phyloP scores from a whole-genome alignment of 208 protist species.

The Trypanosomatidae sp. region DNA sequence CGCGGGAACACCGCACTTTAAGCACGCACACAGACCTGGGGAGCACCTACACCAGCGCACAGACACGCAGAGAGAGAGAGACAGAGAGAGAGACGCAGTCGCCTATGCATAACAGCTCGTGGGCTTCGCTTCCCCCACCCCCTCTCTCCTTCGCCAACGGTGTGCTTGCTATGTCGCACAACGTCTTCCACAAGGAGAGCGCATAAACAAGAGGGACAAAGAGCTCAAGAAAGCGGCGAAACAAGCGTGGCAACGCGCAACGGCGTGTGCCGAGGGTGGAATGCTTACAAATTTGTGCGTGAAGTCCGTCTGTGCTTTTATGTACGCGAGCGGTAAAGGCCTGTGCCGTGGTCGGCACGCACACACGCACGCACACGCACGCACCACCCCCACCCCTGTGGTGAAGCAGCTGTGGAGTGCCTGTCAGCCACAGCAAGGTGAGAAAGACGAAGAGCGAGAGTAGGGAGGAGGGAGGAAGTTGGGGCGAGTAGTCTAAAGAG shows the following conservation, averaged over 20 bases:
- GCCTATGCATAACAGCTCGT: not conserved
- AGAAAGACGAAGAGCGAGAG: not conserved
- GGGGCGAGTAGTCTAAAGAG: not conserved
- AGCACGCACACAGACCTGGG: not conserved
- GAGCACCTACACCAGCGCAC: not conserved
- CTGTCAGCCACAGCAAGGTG: not conserved
- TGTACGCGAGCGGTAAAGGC: not conserved
- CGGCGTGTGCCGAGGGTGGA: too few relatives aligned
- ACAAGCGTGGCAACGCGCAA: not conserved
- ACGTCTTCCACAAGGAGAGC: not conserved
- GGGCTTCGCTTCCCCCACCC: not conserved
- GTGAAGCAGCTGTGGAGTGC: not conserved
- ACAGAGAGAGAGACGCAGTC: not conserved
- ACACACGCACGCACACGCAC: not conserved
- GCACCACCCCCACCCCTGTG: too few relatives aligned
- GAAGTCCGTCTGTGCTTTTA: not conserved
- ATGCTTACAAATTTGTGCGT: not conserved
- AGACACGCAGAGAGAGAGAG: too few relatives aligned
- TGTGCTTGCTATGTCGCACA: not conserved
- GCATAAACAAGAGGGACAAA: not conserved
- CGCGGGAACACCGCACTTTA: not conserved
- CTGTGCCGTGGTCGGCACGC: not conserved
- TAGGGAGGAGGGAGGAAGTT: slow-evolving; percentile 1
- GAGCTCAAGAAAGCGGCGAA: not conserved
- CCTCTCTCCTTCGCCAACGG: not conserved